Evolutionary conservation across 805 yeast species (phyloP).

Genomic region (Candida nitratophila): DNA sequence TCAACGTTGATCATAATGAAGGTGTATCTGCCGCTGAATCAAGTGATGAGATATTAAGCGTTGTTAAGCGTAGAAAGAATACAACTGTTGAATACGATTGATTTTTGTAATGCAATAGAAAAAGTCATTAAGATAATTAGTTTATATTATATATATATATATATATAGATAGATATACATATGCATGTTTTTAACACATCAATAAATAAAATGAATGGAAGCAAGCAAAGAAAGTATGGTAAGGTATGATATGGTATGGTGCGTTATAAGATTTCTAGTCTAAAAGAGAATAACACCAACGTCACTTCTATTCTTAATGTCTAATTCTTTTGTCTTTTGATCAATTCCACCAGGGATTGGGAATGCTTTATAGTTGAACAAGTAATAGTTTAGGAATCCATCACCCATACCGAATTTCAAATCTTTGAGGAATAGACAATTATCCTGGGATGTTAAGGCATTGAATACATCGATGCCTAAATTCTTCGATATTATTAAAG

Average conservation of each 20-base stretch:
- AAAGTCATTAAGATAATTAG: too few relatives aligned
- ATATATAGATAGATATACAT: too few relatives aligned
- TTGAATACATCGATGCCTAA: constrained; percentile 84
- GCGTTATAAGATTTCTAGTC: too few relatives aligned
- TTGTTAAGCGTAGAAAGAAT: constrained; percentile 14
- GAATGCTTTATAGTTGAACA: constrained; percentile 83
- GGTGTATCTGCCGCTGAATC: constrained; percentile 1
- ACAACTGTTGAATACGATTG: constrained; percentile 17
- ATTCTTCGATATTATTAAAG: constrained; percentile 65
- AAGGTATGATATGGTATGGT: too few relatives aligned
- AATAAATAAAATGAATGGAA: too few relatives aligned
- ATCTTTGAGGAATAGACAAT: constrained; percentile 71
- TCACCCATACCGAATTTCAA: constrained; percentile 91
- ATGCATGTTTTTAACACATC: too few relatives aligned
- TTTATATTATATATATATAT: too few relatives aligned
- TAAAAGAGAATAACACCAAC: constrained; percentile 85
- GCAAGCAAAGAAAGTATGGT: too few relatives aligned
- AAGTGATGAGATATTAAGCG: constrained; percentile 7
- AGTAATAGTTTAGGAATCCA: constrained; percentile 82
- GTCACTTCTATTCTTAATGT: constrained; percentile 58
- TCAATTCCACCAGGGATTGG: constrained; percentile 79
- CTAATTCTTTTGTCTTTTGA: constrained; percentile 43
- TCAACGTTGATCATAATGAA: constrained; percentile 1
- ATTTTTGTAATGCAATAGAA: neutral
- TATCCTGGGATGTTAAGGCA: constrained; percentile 88